Conservation (phyloP, 2,329 filamentous ascomycete genomes). For the Pseudocercospora fuligena region DNA sequence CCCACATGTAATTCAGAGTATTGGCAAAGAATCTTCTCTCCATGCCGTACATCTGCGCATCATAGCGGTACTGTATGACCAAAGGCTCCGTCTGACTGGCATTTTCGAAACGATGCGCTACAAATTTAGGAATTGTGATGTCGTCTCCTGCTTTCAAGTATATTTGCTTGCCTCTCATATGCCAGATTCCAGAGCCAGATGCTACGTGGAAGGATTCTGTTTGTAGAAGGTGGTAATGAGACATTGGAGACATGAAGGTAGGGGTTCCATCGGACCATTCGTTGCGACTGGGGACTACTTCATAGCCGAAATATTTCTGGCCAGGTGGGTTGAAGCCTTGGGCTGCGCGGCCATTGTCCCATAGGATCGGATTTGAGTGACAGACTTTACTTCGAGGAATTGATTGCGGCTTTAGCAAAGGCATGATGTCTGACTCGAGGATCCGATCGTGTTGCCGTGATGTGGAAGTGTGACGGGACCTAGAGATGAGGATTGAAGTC, state of each 20-base stretch:
- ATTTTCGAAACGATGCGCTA: constrained; percentile 23
- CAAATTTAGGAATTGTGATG: constrained; percentile 21
- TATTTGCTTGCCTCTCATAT: constrained; percentile 18
- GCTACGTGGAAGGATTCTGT: constrained; percentile 26
- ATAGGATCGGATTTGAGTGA: constrained; percentile 11
- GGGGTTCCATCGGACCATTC: constrained; percentile 21
- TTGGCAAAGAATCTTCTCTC: constrained; percentile 27
- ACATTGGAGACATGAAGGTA: constrained; percentile 25
- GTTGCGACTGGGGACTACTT: constrained; percentile 21
- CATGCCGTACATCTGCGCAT: constrained; percentile 25
- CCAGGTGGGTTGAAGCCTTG: constrained; percentile 16
- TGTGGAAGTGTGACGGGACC: too few species aligned
- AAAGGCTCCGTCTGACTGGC: constrained; percentile 20
- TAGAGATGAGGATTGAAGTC: too few species aligned
- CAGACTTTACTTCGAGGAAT: constrained; percentile 2
- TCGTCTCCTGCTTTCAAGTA: constrained; percentile 16
- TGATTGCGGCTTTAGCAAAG: constrained; percentile 1
- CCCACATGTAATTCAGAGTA: constrained; percentile 23
- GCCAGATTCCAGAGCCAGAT: constrained; percentile 24
- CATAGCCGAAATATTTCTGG: constrained; percentile 20
- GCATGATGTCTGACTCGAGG: constrained; percentile 5
- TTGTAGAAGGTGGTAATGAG: constrained; percentile 29
- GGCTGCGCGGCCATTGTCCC: constrained; percentile 8
- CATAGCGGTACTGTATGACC: constrained; percentile 22
- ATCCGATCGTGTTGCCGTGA: too few species aligned